These are phyloP conservation scores for Ammopiptanthus mongolicus DNA, from an alignment of 306 rosid genomes.

Conservation along the genomic window DNA sequence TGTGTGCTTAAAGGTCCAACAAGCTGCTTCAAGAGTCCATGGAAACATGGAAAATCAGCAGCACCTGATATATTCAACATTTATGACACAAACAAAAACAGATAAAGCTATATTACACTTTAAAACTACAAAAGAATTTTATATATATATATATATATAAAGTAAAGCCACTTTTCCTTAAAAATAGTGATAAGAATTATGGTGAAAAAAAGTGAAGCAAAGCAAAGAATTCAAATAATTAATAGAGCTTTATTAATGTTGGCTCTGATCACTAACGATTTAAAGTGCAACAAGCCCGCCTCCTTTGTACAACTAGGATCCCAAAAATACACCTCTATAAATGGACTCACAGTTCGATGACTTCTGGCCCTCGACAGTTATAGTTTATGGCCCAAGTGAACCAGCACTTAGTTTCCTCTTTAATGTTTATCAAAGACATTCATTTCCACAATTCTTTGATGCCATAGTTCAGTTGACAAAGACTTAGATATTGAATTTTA, in stretches of 20 bases:
- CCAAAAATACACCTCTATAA: conserved; percentile 4
- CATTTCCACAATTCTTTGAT: conserved; percentile 3
- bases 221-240: background rate
- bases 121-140: background rate
- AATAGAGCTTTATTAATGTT: background rate
- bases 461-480: conserved; percentile 2
- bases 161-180: background rate
- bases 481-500: conserved; percentile 10
- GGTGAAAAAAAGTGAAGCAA: background rate
- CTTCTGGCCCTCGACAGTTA: background rate
- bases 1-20: conserved; percentile 85
- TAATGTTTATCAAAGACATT: background rate
- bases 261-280: background rate
- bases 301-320: conserved; percentile 8
- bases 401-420: conserved; percentile 1
- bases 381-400: conserved; percentile 7
- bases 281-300: background rate
- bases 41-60: conserved; percentile 77
- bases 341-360: background rate
- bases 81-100: conserved; percentile 14
- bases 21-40: conserved; percentile 90
- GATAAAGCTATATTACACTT: background rate
- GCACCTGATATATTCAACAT: conserved; percentile 61
- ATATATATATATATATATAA: too few species aligned
- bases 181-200: background rate